Conservation (phyloP, 768 basidiomycete species). For the Rhodocollybia butyracea region DNA sequence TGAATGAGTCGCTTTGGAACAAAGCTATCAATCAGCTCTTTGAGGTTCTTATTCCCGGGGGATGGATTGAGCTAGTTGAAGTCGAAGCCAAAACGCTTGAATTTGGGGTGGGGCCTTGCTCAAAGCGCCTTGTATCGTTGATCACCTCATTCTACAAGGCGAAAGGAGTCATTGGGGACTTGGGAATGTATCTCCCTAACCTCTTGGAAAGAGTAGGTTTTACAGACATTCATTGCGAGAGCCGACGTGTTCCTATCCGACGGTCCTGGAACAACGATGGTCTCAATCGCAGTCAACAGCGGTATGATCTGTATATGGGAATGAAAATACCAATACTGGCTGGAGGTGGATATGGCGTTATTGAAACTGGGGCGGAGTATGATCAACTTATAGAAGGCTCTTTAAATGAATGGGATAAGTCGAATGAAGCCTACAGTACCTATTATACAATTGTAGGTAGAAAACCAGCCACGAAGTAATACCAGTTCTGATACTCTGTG, state of each 20-base stretch:
- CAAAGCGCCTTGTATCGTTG: neutral
- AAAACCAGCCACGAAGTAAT: too few species aligned
- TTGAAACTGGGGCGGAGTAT: neutral
- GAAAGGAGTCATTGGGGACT: neutral
- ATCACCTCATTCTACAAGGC: neutral
- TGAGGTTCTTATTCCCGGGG: neutral
- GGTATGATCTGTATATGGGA: neutral
- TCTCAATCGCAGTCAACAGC: neutral
- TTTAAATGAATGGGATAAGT: neutral
- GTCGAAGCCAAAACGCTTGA: neutral
- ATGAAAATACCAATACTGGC: neutral
- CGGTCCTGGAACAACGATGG: neutral
- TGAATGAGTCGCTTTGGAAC: neutral
- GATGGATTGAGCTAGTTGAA: conserved; percentile 3
- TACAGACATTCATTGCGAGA: neutral
- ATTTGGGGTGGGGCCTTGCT: neutral
- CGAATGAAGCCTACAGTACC: neutral
- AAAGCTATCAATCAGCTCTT: neutral
- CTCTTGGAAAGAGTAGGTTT: neutral
- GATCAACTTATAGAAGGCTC: neutral
- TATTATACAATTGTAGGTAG: neutral
- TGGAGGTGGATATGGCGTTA: conserved; percentile 1
- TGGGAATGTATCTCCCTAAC: neutral
- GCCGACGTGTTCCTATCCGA: neutral
- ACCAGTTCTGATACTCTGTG: too few species aligned